These are phyloP conservation scores for Plasmodium vivax DNA, from an alignment of 169 alveolate species.

Conservation along the genomic window DNA sequence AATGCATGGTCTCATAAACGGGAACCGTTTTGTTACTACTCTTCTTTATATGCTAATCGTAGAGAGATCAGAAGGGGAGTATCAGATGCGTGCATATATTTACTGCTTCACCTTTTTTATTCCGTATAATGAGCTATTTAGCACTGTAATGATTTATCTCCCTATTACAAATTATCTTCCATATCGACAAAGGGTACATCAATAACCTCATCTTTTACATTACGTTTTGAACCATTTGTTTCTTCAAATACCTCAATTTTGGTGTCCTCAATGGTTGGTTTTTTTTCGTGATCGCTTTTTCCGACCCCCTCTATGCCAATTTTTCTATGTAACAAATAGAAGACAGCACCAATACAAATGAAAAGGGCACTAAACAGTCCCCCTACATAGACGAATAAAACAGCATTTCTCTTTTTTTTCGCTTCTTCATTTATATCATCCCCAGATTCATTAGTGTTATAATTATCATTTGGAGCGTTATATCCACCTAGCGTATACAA, in stretches of 20 bases:
- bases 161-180: slow-evolving; percentile 18
- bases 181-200: neutral
- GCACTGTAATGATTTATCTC: neutral
- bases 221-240: neutral
- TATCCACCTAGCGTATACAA: neutral
- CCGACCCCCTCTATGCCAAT: neutral
- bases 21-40: neutral
- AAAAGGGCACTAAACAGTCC: neutral
- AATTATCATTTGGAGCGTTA: neutral
- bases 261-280: neutral
- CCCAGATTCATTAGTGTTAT: neutral
- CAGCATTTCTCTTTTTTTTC: neutral
- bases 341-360: neutral
- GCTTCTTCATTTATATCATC: neutral
- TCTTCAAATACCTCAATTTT: neutral
- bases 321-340: neutral
- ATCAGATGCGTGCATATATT: neutral
- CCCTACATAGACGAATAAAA: neutral
- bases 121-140: neutral
- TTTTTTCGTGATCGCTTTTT: neutral
- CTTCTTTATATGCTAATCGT: neutral
- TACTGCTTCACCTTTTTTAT: neutral
- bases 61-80: neutral
- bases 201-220: neutral
- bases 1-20: neutral